phyloP scores from a whole-genome alignment of 1,284 basidiomycete species.

The Vanrija pseudolonga region DNA sequence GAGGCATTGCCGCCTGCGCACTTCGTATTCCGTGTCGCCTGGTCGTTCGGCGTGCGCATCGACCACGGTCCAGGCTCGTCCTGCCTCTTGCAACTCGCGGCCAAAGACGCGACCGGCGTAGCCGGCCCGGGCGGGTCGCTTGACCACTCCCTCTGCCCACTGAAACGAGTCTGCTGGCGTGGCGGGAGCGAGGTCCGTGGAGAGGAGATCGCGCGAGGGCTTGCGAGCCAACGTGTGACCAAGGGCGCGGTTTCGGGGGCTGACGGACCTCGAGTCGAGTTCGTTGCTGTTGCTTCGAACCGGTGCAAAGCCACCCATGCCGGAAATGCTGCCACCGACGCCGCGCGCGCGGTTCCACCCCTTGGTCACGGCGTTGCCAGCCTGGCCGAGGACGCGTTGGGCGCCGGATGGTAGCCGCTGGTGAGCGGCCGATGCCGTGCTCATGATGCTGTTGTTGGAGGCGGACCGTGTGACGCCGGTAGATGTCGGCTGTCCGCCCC shows the following conservation, averaged over 20 bases:
- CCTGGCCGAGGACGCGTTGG: slow-evolving; percentile 35
- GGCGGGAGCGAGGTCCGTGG: slow-evolving; percentile 7
- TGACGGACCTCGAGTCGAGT: slow-evolving; percentile 1
- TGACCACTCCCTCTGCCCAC: slow-evolving; percentile 26
- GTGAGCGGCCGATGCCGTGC: slow-evolving; percentile 15
- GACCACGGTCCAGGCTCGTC: slow-evolving; percentile 30
- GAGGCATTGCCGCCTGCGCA: slow-evolving; percentile 33
- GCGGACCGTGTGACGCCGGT: slow-evolving; percentile 31
- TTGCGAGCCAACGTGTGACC: slow-evolving; percentile 8
- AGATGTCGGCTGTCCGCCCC: slow-evolving; percentile 3
- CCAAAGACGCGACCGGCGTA: slow-evolving; percentile 36
- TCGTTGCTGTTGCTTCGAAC: slow-evolving; percentile 4
- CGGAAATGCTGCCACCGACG: slow-evolving; percentile 36
- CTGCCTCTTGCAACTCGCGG: slow-evolving; percentile 31
- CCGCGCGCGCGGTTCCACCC: slow-evolving; percentile 42
- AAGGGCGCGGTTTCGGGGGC: slow-evolving; percentile 9
- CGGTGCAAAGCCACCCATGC: slow-evolving; percentile 2
- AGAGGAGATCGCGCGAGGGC: slow-evolving; percentile 18
- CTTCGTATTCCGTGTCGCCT: slow-evolving; percentile 23
- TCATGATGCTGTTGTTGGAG: slow-evolving; percentile 30
- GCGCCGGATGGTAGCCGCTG: slow-evolving; percentile 36
- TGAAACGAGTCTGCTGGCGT: slow-evolving; percentile 8
- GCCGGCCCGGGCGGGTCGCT: slow-evolving; percentile 17
- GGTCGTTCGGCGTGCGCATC: slow-evolving; percentile 19
- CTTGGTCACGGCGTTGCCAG: slow-evolving; percentile 42